These are phyloP conservation scores for Ascochyta fabae DNA, from an alignment of 2,329 filamentous ascomycete species.

Conservation along the genomic window DNA sequence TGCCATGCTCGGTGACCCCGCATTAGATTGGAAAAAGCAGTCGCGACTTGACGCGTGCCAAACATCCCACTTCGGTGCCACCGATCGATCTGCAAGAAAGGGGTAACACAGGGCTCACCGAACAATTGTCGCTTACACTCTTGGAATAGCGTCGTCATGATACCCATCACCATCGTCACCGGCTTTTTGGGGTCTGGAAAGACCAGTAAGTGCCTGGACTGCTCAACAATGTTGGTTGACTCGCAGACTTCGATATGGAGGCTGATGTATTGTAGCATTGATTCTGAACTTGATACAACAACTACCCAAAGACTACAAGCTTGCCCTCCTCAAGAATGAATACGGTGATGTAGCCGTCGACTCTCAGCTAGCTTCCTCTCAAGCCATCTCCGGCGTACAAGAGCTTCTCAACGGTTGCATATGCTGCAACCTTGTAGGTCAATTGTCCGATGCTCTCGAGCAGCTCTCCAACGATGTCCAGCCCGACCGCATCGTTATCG, in stretches of 20 bases:
- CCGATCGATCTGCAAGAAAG: conserved; percentile 6
- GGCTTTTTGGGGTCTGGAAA: conserved; percentile 97
- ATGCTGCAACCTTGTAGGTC: conserved; percentile 97
- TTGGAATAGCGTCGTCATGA: conserved; percentile 47
- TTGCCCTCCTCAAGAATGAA: conserved; percentile 97
- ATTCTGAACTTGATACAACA: conserved; percentile 94
- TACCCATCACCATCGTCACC: conserved; percentile 92
- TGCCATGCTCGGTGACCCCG: conserved; percentile 9
- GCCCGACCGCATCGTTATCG: conserved; percentile 89
- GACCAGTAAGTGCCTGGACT: conserved; percentile 63
- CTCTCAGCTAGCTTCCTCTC: conserved; percentile 83
- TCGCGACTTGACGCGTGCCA: conserved; percentile 11
- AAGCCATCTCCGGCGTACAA: conserved; percentile 84
- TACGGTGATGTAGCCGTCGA: conserved; percentile 95
- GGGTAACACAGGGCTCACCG: conserved; percentile 3
- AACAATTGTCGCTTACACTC: not conserved
- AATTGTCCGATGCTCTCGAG: conserved; percentile 79
- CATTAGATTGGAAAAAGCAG: conserved; percentile 16
- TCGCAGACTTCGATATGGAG: not conserved
- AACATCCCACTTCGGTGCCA: conserved; percentile 9
- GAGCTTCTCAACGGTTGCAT: conserved; percentile 97
- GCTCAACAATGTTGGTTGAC: conserved; percentile 8
- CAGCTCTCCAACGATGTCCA: conserved; percentile 68
- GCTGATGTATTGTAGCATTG: conserved; percentile 58
- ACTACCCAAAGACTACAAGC: conserved; percentile 83